Conservation (phyloP, 352 stramenopile species). For the Phytophthora sojae region DNA sequence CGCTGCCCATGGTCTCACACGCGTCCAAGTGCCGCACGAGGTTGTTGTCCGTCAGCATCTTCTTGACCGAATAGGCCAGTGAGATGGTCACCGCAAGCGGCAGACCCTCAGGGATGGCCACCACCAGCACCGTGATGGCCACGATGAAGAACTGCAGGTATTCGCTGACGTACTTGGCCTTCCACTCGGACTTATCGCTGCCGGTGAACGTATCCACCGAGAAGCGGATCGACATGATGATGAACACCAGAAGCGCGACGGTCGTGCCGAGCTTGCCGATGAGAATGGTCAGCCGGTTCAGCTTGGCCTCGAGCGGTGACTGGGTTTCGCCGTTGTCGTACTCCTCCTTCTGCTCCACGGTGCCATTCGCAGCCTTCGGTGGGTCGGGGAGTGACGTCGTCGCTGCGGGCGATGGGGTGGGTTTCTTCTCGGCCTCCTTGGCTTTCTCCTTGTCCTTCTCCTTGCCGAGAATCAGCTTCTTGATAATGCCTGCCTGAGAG, state of each 20-base stretch:
- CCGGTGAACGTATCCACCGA: constrained; percentile 71
- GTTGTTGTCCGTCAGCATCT: constrained; percentile 94
- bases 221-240: constrained; percentile 81
- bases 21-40: constrained; percentile 89
- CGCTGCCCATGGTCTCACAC: constrained; percentile 94
- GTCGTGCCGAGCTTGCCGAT: constrained; percentile 86
- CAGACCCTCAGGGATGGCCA: constrained; percentile 97
- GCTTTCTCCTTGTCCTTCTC: constrained; percentile 62
- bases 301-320: constrained; percentile 87
- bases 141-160: constrained; percentile 90
- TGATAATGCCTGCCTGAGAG: constrained; percentile 95
- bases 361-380: constrained; percentile 73
- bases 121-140: constrained; percentile 93
- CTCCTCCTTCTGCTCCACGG: constrained; percentile 73
- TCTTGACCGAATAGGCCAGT: constrained; percentile 95
- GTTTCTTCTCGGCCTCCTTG: constrained; percentile 28
- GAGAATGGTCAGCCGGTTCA: constrained; percentile 83
- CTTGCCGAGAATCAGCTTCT: constrained; percentile 86
- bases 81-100: constrained; percentile 97
- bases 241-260: constrained; percentile 78
- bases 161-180: constrained; percentile 61
- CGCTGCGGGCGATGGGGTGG: constrained; percentile 12
- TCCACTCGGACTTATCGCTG: constrained; percentile 46
- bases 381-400: constrained; percentile 15
- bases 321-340: constrained; percentile 62